Percentiles rank a stretch among this genome's conserved stretches.
These are phyloP conservation scores for Bromus sterilis DNA, from an alignment of 176 grass and related monocot genomes.

Conservation along the genomic window DNA sequence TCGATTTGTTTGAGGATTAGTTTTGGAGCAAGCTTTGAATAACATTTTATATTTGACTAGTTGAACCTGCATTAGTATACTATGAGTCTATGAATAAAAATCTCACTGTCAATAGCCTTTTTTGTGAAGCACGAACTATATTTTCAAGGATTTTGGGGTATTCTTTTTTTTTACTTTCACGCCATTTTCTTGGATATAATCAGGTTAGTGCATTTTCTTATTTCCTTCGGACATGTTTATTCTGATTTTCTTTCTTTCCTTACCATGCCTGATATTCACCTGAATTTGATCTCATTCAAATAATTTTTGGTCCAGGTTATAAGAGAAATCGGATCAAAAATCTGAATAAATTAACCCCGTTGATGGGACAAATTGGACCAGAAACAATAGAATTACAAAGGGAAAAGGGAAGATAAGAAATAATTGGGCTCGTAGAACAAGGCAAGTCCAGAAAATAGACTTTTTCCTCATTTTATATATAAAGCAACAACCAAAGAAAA, in stretches of 20 bases:
- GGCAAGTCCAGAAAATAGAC: too few species aligned
- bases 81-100: background rate
- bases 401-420: too few species aligned
- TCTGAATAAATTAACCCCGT: too few species aligned
- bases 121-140: background rate
- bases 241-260: background rate
- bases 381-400: too few species aligned
- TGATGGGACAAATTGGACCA: too few species aligned
- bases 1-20: background rate
- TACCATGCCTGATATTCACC: background rate
- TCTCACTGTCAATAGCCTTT: background rate
- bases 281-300: too few species aligned
- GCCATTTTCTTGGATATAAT: background rate
- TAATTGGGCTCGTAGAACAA: too few species aligned
- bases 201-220: background rate
- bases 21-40: background rate
- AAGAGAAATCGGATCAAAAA: too few species aligned
- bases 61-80: background rate
- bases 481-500: too few species aligned
- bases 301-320: too few species aligned
- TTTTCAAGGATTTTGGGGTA: background rate
- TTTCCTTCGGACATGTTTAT: background rate
- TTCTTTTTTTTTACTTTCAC: background rate
- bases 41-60: background rate
- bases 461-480: too few species aligned